These are phyloP conservation scores for Avicennia marina DNA, from an alignment of 257 asterid species.

Conservation along the genomic window DNA sequence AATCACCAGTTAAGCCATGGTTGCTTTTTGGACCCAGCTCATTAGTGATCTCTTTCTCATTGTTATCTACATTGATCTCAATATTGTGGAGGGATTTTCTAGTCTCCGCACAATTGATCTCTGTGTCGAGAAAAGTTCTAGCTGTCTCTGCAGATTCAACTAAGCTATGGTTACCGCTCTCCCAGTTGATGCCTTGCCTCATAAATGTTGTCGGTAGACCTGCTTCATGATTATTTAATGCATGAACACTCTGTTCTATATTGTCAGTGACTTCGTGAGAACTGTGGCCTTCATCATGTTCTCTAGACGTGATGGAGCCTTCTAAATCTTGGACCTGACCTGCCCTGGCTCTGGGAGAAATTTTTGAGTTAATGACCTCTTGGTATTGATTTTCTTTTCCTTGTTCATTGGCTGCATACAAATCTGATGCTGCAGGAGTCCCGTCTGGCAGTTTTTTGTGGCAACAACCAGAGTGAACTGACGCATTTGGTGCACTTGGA, in stretches of 20 bases:
- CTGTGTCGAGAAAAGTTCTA: background rate
- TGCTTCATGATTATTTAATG: conserved; percentile 19
- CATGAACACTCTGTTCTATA: conserved; percentile 7
- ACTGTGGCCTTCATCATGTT: conserved; percentile 7
- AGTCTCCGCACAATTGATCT: background rate
- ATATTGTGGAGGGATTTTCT: background rate
- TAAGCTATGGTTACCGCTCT: conserved; percentile 13
- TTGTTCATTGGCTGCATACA: conserved; percentile 11
- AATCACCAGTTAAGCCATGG: conserved; percentile 18
- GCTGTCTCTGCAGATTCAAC: conserved; percentile 15
- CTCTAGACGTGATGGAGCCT: conserved; percentile 16
- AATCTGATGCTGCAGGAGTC: conserved; percentile 16
- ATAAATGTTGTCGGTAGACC: conserved; percentile 17
- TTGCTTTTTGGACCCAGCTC: conserved; percentile 22
- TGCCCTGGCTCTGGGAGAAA: conserved; percentile 4
- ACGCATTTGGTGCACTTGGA: conserved; percentile 19
- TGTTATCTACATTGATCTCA: conserved; percentile 10
- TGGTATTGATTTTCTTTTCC: conserved; percentile 21
- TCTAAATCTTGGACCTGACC: conserved; percentile 20
- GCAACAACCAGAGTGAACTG: conserved; percentile 15
- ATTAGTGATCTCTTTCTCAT: conserved; percentile 18
- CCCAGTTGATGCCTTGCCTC: conserved; percentile 20
- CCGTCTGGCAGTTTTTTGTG: conserved; percentile 21
- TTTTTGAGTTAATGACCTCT: conserved; percentile 14
- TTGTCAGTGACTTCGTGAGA: conserved; percentile 13